A percentile compares a stretch with the other conserved stretches of the same genome.
Evolutionary conservation across 1,139 yeast species (phyloP).

Genomic region (Diutina catenulata): DNA sequence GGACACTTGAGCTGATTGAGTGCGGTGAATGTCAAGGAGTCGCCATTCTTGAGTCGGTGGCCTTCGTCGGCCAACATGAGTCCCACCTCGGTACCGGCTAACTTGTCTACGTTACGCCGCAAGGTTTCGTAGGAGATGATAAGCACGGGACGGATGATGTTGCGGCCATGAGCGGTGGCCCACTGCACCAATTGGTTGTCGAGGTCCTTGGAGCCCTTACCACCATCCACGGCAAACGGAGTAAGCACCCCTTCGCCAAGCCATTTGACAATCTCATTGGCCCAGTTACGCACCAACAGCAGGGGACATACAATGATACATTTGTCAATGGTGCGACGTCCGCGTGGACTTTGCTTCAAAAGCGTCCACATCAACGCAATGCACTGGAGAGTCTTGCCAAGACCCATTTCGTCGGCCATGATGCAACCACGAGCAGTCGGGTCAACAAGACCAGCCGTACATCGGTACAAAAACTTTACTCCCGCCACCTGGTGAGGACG

Average conservation of each 20-base stretch:
- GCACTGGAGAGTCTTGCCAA: constrained; percentile 93
- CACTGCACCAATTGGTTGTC: constrained; percentile 66
- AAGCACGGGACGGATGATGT: constrained; percentile 84
- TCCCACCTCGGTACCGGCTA: constrained; percentile 77
- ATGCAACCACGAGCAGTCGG: constrained; percentile 90
- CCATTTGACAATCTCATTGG: constrained; percentile 93
- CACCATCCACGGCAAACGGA: constrained; percentile 90
- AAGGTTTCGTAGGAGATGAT: constrained; percentile 94
- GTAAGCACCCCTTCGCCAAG: constrained; percentile 82
- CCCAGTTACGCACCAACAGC: constrained; percentile 92
- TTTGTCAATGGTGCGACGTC: constrained; percentile 73
- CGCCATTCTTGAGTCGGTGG: constrained; percentile 89
- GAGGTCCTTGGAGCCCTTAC: constrained; percentile 54
- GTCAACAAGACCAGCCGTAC: constrained; percentile 83
- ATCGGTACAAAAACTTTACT: constrained; percentile 76
- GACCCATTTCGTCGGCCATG: constrained; percentile 99
- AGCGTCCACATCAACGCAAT: constrained; percentile 90
- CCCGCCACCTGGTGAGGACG: constrained; percentile 98
- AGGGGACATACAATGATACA: constrained; percentile 95
- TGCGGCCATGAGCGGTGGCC: constrained; percentile 84
- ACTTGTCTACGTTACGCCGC: constrained; percentile 70
- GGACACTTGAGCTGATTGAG: constrained; percentile 72
- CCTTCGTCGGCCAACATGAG: constrained; percentile 93
- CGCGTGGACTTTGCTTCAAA: constrained; percentile 82
- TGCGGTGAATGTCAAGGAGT: constrained; percentile 84